Base-by-base conservation (phyloP, 148 eudicot species). In the Amaranthus palmeri region DNA sequence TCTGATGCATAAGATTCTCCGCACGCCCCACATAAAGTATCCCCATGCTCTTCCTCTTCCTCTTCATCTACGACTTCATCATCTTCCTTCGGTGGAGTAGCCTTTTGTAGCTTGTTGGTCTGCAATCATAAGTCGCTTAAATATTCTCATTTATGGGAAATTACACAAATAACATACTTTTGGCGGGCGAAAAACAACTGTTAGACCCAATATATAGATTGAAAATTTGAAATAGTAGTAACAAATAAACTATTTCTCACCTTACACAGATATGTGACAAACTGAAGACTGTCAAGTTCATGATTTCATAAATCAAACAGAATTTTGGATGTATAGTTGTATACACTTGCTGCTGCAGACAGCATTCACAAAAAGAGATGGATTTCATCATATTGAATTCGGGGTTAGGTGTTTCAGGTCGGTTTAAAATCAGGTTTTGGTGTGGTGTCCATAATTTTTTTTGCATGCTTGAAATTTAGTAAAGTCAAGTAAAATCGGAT, bases 1-100 rank as follows among this genome's bases (percentile, higher is more conserved):
- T 86, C 83, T 0, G 96, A 72, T 60, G 96, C 87, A 59, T 92
- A 92, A 72, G 72, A 83, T 68, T 90, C 96, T 3, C 90, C 92
- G 66, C 97, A 92, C 1, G 96, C 90, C 13, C 98, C 98, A 67
- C 98, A 93, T 36, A 88, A 56, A 14, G 96, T 90, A 45, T 90
- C 98, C 10, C 92, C 96, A 41, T 82, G 85, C 67, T 90, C 98
- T 8, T 87, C 98, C 3, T 90, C 97, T 1, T 85, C 97, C 64
- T 88, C 97, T 14, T 87, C 96, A 11, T 86, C 90, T 40, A 81
- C 51, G 14, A 73, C 90, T 25, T 75, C 81, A 25, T 61, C 78
- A 40, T 91, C 93, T 17, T 72, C 80, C 65, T 88, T 86, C n/a
- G 79, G 79, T 64, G 75, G 68, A 18, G 69, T 48, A 8, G 85